phyloP scores from a whole-genome alignment of 345 rosid species.

The Eutrema japonicum region DNA sequence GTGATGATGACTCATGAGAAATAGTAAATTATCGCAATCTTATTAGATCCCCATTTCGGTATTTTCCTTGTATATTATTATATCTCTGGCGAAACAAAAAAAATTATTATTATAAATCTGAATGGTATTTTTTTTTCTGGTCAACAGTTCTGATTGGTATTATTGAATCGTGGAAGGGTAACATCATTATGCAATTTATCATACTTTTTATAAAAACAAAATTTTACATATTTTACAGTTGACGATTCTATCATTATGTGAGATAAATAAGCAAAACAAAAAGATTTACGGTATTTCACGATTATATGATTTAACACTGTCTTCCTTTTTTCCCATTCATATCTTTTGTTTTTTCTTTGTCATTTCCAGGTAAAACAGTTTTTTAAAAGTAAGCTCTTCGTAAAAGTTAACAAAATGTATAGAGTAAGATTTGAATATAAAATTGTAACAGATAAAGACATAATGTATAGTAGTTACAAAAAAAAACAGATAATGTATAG shows the following conservation, averaged over 20 bases:
- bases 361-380: neutral
- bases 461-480: too few species aligned
- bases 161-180: neutral
- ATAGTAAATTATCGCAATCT: conserved; percentile 1
- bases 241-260: neutral
- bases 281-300: neutral
- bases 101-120: too few species aligned
- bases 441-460: neutral
- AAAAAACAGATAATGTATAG: neutral
- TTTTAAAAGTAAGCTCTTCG: neutral
- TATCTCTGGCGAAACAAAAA: too few species aligned
- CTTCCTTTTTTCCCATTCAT: neutral
- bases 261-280: neutral
- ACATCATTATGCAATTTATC: neutral
- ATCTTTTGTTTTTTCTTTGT: neutral
- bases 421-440: neutral
- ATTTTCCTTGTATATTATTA: neutral
- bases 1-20: neutral
- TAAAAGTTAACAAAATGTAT: neutral
- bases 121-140: neutral
- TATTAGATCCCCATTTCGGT: neutral
- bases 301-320: neutral
- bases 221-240: neutral
- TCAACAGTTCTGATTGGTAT: neutral
- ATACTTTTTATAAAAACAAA: neutral